Base-by-base conservation (phyloP, 139 green algal species). In the Haematococcus lacustris region DNA sequence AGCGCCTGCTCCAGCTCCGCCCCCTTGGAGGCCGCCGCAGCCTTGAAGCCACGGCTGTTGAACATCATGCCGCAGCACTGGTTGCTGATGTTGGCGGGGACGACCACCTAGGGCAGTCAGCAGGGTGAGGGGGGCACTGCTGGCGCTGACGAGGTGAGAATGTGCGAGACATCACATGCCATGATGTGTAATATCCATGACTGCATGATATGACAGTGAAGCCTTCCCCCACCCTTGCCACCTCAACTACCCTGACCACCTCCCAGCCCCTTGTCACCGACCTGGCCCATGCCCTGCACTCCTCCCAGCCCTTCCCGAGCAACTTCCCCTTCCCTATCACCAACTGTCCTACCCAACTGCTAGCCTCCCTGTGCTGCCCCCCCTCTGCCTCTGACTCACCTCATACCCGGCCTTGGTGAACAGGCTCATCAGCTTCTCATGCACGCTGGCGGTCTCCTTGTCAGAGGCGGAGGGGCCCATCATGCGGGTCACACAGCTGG, bases 11-110 rank as follows among this genome's bases (percentile, higher is more conserved):
- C 89, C 62, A 97, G 82, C 66, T 92, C 81, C 13, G 72, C 63
- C 32, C 73, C 73, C 77, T 80, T 76, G 7, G 75, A 50, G 1
- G 71, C 65, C 3, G 76, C 89, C 0, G 91, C 88, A 35, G 91
- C 88, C 80, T 94, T 95, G 81, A 97, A 93, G 32, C 92, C 93
- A 23, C 92, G 77, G 38, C 74, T 90, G 86, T 96, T 96, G 89
- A 98, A 97, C 83, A 97, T 90, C 91, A 97, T 97, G 63, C 94
- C 94, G 75, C 91, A 97, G 86, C 91, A 97, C 66, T 78, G 72
- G 70, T 53, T 84, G 43, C 28, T 67, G 33, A 91, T 59, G 40
- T 77, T 85, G 87, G 97, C 86, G 53, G 94, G 94, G 75, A 95
- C 93, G 68, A 97, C 86, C 33, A 97, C 90, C 78, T 89, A 38